Conservation (phyloP, 305 asterid species). For the Fraxinus sp. region DNA sequence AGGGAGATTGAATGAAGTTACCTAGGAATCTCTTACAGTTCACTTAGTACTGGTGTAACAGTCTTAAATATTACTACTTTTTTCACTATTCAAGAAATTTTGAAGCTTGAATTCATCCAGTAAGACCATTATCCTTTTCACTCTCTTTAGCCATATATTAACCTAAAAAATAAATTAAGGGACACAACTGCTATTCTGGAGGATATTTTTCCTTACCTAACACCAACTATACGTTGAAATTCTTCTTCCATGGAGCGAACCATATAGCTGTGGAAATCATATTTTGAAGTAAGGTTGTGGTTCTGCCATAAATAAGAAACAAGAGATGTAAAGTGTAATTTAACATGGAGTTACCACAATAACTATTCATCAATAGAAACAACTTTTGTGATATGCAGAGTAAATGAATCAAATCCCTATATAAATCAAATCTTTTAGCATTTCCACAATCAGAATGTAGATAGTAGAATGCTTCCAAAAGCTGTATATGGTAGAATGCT, state of each 20-base stretch:
- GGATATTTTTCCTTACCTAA: constrained; percentile 55
- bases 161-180: background rate
- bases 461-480: background rate
- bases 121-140: background rate
- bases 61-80: background rate
- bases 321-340: constrained; percentile 34
- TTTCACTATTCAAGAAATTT: background rate
- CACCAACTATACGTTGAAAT: constrained; percentile 96
- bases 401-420: background rate
- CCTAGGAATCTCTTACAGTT: background rate
- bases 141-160: constrained; percentile 9
- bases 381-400: background rate
- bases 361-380: background rate
- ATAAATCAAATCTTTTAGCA: background rate
- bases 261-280: constrained; percentile 99
- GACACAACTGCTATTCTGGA: constrained; percentile 11
- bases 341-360: background rate
- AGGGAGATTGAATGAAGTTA: constrained; percentile 11
- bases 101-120: background rate
- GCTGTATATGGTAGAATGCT: background rate
- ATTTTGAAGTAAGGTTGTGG: constrained; percentile 92
- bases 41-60: background rate
- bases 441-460: background rate
- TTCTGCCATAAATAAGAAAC: constrained; percentile 80
- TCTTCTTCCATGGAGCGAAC: constrained; percentile 99